These are phyloP conservation scores for Rhazya stricta DNA, from an alignment of 257 asterid genomes.

Conservation along the genomic window DNA sequence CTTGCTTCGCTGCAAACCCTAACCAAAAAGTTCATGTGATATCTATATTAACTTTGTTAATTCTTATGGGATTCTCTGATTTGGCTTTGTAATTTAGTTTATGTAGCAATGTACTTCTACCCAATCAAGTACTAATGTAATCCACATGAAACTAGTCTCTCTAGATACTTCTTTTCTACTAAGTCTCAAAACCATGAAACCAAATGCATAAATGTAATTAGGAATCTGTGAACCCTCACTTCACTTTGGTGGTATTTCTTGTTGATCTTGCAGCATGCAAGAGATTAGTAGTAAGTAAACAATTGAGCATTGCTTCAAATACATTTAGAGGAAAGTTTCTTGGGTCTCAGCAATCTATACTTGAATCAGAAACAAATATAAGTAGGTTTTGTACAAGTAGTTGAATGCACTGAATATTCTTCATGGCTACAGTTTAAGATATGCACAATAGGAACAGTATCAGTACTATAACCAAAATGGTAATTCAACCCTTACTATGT, in stretches of 20 bases:
- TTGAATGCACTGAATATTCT: neutral
- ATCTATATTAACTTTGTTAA: neutral
- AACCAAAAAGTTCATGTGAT: neutral
- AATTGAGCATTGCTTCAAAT: neutral
- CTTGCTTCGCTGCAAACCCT: neutral
- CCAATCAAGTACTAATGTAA: neutral
- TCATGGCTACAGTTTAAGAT: neutral
- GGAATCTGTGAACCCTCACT: neutral
- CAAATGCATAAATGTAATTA: neutral
- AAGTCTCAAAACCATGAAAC: neutral
- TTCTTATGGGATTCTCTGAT: neutral
- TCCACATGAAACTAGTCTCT: neutral
- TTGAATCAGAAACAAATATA: neutral
- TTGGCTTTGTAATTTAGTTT: neutral
- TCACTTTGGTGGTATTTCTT: neutral
- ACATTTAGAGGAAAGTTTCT: neutral
- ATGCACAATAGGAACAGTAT: neutral
- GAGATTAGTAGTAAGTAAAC: neutral
- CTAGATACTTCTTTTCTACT: neutral
- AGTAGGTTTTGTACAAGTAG: neutral
- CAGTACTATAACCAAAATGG: neutral
- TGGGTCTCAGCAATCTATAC: neutral
- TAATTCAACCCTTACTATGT: neutral
- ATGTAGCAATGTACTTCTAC: neutral
- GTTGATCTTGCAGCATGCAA: neutral